Evolutionary conservation across 208 protist genomes (phyloP), one percentile per base, ranked within the genome.

Genomic region (Histomonas meleagridis): DNA sequence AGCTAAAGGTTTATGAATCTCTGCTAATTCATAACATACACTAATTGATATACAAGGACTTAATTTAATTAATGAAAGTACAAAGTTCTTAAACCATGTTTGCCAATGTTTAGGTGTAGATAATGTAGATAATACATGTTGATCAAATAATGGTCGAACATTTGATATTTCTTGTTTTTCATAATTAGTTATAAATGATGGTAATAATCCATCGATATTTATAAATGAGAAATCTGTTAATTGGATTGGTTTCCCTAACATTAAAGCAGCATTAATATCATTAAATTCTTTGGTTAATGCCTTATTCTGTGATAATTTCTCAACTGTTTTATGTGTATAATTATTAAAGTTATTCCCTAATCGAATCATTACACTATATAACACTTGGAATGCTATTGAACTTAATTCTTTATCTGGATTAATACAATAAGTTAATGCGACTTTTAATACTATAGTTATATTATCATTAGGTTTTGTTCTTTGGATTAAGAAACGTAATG

Each of bases 71-170:
- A 35, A 48, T 46, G 40, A 23, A 49, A 46, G 40, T 32, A 79
- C 40, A 51, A 79, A 79, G 1, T 40, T 35, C 0, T 14, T 35
- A 1, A 79, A 43, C 70, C 70, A 79, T 18, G 26, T 79, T 51
- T 79, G 70, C n/a, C 40, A 79, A 51, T 79, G 70, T 51, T 79
- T 79, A 18, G 70, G 70, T n/a, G 70, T 79, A 21, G 70, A 49
- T 40, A 79, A 49, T 72, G 21, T 12, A n/a, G n/a, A n/a, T n/a
- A n/a, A n/a, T 49, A 49, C n/a, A n/a, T 4, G 9, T 18, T 46
- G 40, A 79, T 79, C 40, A 35, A 79, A 79, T 21, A 49, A 40
- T 51, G 46, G 40, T 9, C 46, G 9, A 9, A 79, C n/a, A 28
- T 46, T 46, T n/a, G n/a, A n/a, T n/a, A n/a, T n/a, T n/a, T n/a